phyloP scores from a whole-genome alignment of 139 green algal species.

The Nannochloris sp. region DNA sequence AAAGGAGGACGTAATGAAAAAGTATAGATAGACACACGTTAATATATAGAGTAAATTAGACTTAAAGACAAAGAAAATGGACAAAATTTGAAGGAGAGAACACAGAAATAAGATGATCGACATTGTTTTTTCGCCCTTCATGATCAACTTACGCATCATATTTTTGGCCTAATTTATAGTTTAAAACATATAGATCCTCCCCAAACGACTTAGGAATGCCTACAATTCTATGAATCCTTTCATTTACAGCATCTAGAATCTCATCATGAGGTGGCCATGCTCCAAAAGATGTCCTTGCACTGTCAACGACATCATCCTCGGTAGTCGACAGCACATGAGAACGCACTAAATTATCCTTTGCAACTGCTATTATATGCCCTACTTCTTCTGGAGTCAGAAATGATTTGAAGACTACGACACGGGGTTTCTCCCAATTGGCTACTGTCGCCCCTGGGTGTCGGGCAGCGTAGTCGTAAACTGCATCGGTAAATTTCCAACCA shows the following conservation, averaged over 20 bases:
- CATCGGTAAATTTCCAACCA: conserved; percentile 16
- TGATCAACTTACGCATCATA: conserved; percentile 17
- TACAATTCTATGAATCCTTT: conserved; percentile 29
- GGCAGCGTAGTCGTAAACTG: conserved; percentile 20
- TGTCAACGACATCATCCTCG: conserved; percentile 1
- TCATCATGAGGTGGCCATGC: conserved; percentile 11
- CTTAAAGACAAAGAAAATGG: background rate
- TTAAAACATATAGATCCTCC: conserved; percentile 32
- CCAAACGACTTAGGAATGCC: conserved; percentile 31
- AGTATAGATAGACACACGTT: no score
- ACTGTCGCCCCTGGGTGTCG: conserved; percentile 14
- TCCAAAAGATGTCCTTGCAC: conserved; percentile 9
- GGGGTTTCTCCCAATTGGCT: conserved; percentile 12
- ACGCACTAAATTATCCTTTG: conserved; percentile 11
- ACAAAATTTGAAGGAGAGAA: background rate
- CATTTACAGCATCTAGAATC: conserved; percentile 8
- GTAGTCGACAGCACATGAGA: conserved; percentile 22
- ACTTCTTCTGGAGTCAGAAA: conserved; percentile 33
- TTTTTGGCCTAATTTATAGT: conserved; percentile 28
- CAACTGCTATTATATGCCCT: conserved; percentile 20
- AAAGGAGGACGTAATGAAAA: no score
- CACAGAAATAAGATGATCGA: background rate
- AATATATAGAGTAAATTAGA: no score
- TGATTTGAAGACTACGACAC: conserved; percentile 16
- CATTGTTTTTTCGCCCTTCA: background rate